Conservation (phyloP, 192 early-diverging fungal species). For the Coemansia sp. region DNA sequence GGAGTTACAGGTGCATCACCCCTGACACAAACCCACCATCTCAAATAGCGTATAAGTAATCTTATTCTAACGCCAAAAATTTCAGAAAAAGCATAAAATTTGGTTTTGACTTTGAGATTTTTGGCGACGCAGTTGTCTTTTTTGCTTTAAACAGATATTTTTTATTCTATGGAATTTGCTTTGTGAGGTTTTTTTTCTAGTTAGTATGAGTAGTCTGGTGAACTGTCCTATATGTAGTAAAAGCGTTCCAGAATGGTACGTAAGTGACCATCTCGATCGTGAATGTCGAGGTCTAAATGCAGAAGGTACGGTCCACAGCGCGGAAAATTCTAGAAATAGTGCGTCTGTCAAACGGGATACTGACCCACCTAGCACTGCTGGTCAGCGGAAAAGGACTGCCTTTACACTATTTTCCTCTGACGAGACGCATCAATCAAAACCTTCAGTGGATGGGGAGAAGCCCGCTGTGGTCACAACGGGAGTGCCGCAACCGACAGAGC, state of each 20-base stretch:
- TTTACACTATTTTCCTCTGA: background rate
- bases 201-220: slow-evolving; percentile 24
- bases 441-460: too few species aligned
- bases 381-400: slow-evolving; percentile 6
- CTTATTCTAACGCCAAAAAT: too few species aligned
- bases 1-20: too few species aligned
- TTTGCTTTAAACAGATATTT: too few species aligned
- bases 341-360: slow-evolving; percentile 10
- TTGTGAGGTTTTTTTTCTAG: too few species aligned
- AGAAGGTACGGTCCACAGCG: background rate
- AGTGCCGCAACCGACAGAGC: background rate
- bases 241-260: slow-evolving; percentile 45
- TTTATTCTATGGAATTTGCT: too few species aligned
- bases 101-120: too few species aligned
- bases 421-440: background rate
- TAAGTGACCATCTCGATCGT: slow-evolving; percentile 50
- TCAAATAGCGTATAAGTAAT: too few species aligned
- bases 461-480: background rate
- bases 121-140: too few species aligned
- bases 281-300: slow-evolving; percentile 26
- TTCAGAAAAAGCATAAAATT: too few species aligned
- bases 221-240: slow-evolving; percentile 41
- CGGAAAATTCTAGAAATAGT: background rate
- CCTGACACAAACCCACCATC: too few species aligned
- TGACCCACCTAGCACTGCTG: slow-evolving; percentile 3